phyloP scores from a whole-genome alignment of 352 stramenopile genomes.

The Saprolegnia diclina region DNA sequence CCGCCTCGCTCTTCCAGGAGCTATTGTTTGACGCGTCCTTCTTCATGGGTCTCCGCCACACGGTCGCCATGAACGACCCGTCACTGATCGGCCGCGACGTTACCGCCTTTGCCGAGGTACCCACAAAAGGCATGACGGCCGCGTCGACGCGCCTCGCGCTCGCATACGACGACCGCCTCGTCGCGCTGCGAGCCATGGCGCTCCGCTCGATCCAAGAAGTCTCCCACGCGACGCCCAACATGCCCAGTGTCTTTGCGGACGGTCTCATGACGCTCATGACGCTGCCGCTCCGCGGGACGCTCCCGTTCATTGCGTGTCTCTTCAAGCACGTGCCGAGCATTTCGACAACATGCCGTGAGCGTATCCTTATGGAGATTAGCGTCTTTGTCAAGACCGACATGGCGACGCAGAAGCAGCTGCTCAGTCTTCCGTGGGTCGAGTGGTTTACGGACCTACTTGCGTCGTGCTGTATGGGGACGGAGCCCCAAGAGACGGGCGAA shows the following conservation, averaged over 20 bases:
- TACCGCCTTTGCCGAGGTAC: constrained; percentile 34
- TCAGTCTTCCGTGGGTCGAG: constrained; percentile 75
- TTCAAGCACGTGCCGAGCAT: constrained; percentile 35
- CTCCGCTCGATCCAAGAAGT: constrained; percentile 32
- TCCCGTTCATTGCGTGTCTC: constrained; percentile 68
- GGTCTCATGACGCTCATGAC: constrained; percentile 50
- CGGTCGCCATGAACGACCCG: constrained; percentile 79
- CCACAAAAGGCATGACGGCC: constrained; percentile 13
- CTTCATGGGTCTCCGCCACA: constrained; percentile 61
- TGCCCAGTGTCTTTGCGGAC: constrained; percentile 39
- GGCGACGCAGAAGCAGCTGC: constrained; percentile 56
- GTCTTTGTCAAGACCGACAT: constrained; percentile 80
- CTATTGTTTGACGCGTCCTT: constrained; percentile 70
- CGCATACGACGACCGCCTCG: constrained; percentile 23
- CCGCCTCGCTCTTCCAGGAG: constrained; percentile 77
- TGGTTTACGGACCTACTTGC: constrained; percentile 66
- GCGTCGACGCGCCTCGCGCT: constrained; percentile 34
- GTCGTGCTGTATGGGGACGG: constrained; percentile 37
- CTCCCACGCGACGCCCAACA: neutral
- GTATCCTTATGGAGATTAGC: constrained; percentile 84
- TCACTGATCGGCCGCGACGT: constrained; percentile 66
- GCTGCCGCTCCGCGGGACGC: constrained; percentile 55
- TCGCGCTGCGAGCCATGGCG: constrained; percentile 28
- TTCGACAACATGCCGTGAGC: constrained; percentile 54
- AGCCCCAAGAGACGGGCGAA: constrained; percentile 44